Percentiles rank a stretch among this genome's conserved stretches.
phyloP scores from a whole-genome alignment of 31 red algal species.

The Endocladia muricata region DNA sequence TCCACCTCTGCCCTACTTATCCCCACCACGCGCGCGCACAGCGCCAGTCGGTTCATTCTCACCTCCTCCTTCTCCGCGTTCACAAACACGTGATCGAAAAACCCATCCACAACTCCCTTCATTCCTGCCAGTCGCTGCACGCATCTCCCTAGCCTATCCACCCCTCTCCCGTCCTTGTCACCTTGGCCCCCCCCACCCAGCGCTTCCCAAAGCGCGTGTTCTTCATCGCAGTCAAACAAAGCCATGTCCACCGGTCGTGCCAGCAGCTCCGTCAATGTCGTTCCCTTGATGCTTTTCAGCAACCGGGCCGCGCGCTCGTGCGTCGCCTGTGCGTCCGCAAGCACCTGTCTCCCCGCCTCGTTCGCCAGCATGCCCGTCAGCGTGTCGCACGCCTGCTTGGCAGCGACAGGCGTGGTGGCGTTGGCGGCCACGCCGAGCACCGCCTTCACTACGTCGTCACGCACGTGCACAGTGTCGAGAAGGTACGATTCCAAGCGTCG shows the following conservation, averaged over 20 bases:
- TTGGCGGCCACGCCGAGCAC: constrained; percentile 38
- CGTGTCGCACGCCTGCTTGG: constrained; percentile 13
- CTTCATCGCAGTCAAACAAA: constrained; percentile 47
- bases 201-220: constrained; percentile 41
- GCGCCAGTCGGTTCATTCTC: constrained; percentile 64
- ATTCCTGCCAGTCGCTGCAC: constrained; percentile 33
- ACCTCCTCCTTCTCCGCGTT: constrained; percentile 66
- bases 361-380: not conserved
- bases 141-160: constrained; percentile 32
- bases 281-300: constrained; percentile 30
- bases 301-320: constrained; percentile 73
- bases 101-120: constrained; percentile 62
- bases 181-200: constrained; percentile 20
- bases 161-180: not conserved
- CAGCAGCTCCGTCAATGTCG: not conserved
- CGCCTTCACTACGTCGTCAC: constrained; percentile 74
- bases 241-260: constrained; percentile 16
- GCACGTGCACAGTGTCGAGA: constrained; percentile 46
- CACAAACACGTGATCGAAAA: constrained; percentile 92
- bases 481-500: constrained; percentile 63
- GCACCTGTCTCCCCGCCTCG: constrained; percentile 14
- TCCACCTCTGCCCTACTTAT: constrained; percentile 55
- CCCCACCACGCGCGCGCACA: constrained; percentile 65
- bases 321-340: constrained; percentile 50
- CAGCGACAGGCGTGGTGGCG: constrained; percentile 37